Base-by-base conservation (phyloP, 192 early-diverging fungal genomes). In the Dimargaris xerosporica region DNA sequence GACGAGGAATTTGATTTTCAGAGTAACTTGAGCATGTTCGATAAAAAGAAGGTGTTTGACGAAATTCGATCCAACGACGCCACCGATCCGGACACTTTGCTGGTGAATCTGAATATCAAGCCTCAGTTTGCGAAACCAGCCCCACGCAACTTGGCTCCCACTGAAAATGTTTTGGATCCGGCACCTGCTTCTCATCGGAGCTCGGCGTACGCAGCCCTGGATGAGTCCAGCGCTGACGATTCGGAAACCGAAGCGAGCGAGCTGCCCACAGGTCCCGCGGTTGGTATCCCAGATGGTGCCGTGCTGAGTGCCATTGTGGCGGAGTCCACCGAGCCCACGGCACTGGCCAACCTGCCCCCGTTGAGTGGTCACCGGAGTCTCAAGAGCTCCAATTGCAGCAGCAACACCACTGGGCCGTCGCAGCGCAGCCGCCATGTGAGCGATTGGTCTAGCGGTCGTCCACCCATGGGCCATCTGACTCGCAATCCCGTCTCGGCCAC, bases 41-140 rank as follows among this genome's bases (percentile, higher is more conserved):
- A 91, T 62, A 91, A 91, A 67, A 76, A 74, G 5, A 70, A 69
- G 15, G 73, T 85, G 12, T 87, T 84, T 78, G 80, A 75, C n/a
- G 79, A 86, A 63, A 85, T 87, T 51, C 68, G 81, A 34, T 69
- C 76, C 56, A 70, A 74, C 11, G 87, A 91, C 65, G 68, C 73
- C 41, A 85, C 80, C 17, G 85, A 78, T 13, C 81, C 88, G 1
- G 89, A 89, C 62, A 82, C 75, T 10, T 72, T 84, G 53, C 65
- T 90, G n/a, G 88, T 90, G 21, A 82, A 70, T 45, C 45, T 84
- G 47, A 90, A 90, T 68, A 68, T 78, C n/a, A 73, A 78, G 31
- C 72, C 80, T 17, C 65, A 74, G 51, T 64, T 31, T 25, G 41
- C 23, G n/a, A 50, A 54, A 26, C 30, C 25, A 12, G 47, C 48